Percentiles rank a stretch among this genome's conserved stretches.
Conservation (phyloP, 352 stramenopile species). For the Phytophthora pseudosyringae region DNA sequence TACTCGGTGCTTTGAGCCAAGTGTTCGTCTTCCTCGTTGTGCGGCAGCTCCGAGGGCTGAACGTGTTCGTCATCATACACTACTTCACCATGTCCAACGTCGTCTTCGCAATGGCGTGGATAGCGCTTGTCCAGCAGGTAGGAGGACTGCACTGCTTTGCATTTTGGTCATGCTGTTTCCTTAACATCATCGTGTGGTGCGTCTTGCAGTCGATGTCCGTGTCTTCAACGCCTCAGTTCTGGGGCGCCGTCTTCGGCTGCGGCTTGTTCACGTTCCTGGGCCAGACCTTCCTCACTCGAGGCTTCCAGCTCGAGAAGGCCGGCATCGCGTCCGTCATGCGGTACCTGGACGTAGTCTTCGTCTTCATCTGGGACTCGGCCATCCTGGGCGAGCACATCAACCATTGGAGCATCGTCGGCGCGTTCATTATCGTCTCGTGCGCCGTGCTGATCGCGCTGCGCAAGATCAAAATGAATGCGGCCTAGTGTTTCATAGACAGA, state of each 20-base stretch:
- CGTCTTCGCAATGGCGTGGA: conserved; percentile 41
- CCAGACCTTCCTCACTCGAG: conserved; percentile 67
- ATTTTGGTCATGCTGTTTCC: background rate
- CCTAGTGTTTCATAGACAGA: no score
- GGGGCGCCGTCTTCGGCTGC: conserved; percentile 50
- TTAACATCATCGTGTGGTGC: background rate
- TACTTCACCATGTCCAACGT: conserved; percentile 66
- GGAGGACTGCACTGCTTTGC: no score
- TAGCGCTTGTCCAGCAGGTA: conserved; percentile 51
- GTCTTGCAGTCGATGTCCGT: conserved; percentile 26
- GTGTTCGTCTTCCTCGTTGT: conserved; percentile 60
- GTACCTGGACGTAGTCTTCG: conserved; percentile 75
- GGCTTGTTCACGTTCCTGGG: conserved; percentile 55
- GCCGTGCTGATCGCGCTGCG: conserved; percentile 61
- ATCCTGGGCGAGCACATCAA: conserved; percentile 69
- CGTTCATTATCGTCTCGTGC: conserved; percentile 54
- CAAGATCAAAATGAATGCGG: conserved; percentile 27
- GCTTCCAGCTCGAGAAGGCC: conserved; percentile 75
- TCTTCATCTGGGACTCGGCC: conserved; percentile 67
- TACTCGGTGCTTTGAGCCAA: conserved; percentile 53
- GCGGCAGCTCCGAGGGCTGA: conserved; percentile 48
- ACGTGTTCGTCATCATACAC: conserved; percentile 59
- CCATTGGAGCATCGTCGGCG: conserved; percentile 63
- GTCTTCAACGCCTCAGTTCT: conserved; percentile 44
- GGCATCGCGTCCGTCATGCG: conserved; percentile 72